Base-by-base conservation (phyloP, 2,329 filamentous ascomycete species). In the Fusarium sp. region DNA sequence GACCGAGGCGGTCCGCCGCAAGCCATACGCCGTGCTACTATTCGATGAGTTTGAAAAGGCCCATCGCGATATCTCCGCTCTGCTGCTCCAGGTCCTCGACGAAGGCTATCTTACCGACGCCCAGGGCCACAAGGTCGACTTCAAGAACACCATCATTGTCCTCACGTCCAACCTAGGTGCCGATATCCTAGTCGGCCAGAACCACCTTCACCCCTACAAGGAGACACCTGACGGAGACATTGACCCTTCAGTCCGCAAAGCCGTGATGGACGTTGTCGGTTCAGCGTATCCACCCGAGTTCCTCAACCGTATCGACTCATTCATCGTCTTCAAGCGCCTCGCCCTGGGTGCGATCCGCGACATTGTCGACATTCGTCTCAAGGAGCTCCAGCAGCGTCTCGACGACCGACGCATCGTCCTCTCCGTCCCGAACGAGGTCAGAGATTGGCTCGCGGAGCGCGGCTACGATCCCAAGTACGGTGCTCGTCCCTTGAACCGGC, bases 31-130 rank as follows among this genome's bases (percentile, higher is more conserved):
- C 0, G 94, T 99, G 0, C 88, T 99, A 0, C 88, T 99, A 2
- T 97, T 99, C 77, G 96, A 99, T 81, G 96, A 98, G 81, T 98
- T 98, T 77, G 96, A 99, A 81, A 98, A 99, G 82, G 96, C 96
- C 0, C 96, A 98, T 80, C 92, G 94, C 63, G 96, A 99, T 78
- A 98, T 98, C 74, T 97, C 94, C 0, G 93, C 95, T 0, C 87
- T 99, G 4, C 89, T 99, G 5, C 89, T 99, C 5, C 96, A 98
- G 82, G 96, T 98, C 0, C 90, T 99, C 1, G 96, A 98, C 80
- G 96, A 98, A 82, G 96, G 96, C 4, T 98, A 96, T 85, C 89
- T 99, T 59, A 98, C 96, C 1, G 96, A 98, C 80, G 92, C 94
- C 0, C 96, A 98, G 84, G 96, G 96, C 35, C 95, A 98, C 86